A percentile compares a stretch with the other conserved stretches of the same genome.
These are phyloP conservation scores for Kalmusia sp. DNA, from an alignment of 2,329 filamentous ascomycete species.

Conservation along the genomic window DNA sequence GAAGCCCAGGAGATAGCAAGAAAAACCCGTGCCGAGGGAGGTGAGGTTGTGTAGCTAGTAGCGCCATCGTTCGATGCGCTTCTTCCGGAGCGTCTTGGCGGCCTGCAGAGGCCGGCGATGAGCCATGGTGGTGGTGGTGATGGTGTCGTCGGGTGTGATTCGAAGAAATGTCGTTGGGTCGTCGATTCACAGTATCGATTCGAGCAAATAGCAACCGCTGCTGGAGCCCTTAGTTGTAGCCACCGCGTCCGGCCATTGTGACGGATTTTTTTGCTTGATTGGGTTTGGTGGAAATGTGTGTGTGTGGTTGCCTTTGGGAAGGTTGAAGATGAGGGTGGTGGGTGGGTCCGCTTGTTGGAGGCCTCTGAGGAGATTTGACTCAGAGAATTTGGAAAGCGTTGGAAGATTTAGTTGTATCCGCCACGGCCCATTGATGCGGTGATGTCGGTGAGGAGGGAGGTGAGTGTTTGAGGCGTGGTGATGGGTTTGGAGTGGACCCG, in stretches of 20 bases:
- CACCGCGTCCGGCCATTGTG: conserved; percentile 16
- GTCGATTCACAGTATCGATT: conserved; percentile 13
- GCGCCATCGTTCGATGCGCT: conserved; percentile 37
- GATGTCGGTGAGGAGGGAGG: background rate
- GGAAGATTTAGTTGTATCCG: conserved; percentile 38
- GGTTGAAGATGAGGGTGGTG: background rate
- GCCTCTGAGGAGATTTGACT: conserved; percentile 2
- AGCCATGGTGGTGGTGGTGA: conserved; percentile 8
- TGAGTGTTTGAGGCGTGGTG: conserved; percentile 10
- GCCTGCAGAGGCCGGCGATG: conserved; percentile 16
- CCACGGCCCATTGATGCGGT: conserved; percentile 41
- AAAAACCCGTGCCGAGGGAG: too few relatives aligned
- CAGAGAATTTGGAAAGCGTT: background rate
- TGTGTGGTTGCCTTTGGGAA: conserved; percentile 2
- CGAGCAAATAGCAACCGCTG: conserved; percentile 21
- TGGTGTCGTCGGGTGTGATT: too few relatives aligned
- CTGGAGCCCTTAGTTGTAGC: conserved; percentile 27
- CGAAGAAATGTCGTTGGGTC: conserved; percentile 10
- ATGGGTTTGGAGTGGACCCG: background rate
- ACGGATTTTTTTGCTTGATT: too few relatives aligned
- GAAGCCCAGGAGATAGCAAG: conserved; percentile 2
- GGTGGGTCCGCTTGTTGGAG: background rate
- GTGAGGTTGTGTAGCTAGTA: conserved; percentile 1
- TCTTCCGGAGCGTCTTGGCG: conserved; percentile 33
- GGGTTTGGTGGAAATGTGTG: background rate